A percentile compares a stretch with the other conserved stretches of the same genome.
phyloP scores from a whole-genome alignment of 306 rosid genomes.

The Lagenaria siceraria region DNA sequence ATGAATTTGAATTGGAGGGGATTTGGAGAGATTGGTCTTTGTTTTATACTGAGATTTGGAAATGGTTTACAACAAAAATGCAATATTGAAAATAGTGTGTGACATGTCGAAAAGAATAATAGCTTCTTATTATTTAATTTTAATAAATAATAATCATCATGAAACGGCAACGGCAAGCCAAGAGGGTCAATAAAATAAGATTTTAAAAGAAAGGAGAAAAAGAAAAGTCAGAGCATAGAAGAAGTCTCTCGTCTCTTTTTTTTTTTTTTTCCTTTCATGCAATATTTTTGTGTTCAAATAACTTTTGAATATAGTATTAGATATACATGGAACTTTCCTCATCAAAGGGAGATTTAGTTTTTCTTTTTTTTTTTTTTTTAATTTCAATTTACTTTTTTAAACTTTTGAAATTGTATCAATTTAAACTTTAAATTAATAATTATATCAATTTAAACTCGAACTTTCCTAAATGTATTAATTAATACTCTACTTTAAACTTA shows the following conservation, averaged over 20 bases:
- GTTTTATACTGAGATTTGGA: neutral
- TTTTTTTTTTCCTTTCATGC: neutral
- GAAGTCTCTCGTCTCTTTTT: neutral
- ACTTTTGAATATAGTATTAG: neutral
- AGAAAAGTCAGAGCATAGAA: slow-evolving; percentile 3
- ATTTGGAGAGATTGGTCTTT: neutral
- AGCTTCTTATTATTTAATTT: neutral
- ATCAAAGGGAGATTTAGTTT: neutral
- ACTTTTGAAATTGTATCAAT: too few species aligned
- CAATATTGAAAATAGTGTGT: neutral
- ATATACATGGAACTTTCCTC: slow-evolving; percentile 14
- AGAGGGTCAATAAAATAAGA: slow-evolving; percentile 2
- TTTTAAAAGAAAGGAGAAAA: neutral
- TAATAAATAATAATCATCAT: neutral
- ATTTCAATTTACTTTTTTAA: too few species aligned
- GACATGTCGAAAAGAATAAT: neutral
- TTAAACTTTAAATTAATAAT: too few species aligned
- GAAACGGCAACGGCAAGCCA: slow-evolving; percentile 2
- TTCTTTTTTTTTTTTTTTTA: neutral
- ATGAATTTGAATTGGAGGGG: neutral
- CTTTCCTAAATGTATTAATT: too few species aligned
- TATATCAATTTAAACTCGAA: too few species aligned
- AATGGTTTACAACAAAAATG: neutral
- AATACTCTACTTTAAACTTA: too few species aligned
- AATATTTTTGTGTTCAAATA: neutral